Conservation (phyloP, 2,329 filamentous ascomycete genomes). For the Penicillium polonicum region DNA sequence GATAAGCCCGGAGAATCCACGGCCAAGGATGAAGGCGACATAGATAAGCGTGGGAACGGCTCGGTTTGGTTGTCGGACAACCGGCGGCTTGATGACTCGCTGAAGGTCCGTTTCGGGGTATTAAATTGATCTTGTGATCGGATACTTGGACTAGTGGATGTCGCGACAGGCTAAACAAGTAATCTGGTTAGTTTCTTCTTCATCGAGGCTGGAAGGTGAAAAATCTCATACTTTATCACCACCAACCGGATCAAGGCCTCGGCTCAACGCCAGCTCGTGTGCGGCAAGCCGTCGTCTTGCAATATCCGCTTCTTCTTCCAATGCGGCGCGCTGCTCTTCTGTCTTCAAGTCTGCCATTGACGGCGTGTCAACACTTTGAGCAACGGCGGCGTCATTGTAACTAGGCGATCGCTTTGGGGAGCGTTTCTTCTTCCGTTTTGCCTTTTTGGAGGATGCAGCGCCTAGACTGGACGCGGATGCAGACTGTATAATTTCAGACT, state of each 20-base stretch:
- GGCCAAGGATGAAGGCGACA: conserved; percentile 9
- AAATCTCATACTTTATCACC: conserved; percentile 30
- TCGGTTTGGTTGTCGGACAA: conserved; percentile 27
- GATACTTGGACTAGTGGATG: conserved; percentile 5
- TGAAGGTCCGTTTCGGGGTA: conserved; percentile 3
- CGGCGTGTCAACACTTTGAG: conserved; percentile 40
- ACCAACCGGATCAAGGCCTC: conserved; percentile 46
- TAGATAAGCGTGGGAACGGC: conserved; percentile 35
- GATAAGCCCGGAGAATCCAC: conserved; percentile 5
- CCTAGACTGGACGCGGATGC: conserved; percentile 50
- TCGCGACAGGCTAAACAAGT: conserved; percentile 9
- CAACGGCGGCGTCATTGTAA: conserved; percentile 25
- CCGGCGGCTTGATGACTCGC: conserved; percentile 17
- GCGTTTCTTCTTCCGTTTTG: conserved; percentile 35
- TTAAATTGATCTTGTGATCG: conserved; percentile 10
- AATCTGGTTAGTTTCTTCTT: conserved; percentile 3
- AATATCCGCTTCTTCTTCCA: conserved; percentile 58
- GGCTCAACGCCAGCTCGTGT: conserved; percentile 53
- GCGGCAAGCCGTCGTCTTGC: conserved; percentile 56
- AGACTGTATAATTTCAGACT: conserved; percentile 45
- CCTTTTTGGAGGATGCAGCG: conserved; percentile 46
- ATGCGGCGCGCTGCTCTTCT: conserved; percentile 56
- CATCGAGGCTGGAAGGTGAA: background rate
- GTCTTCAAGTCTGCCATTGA: conserved; percentile 56
- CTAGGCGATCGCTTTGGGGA: conserved; percentile 29